Evolutionary conservation across 768 basidiomycete genomes (phyloP), one percentile per base, ranked within the genome.

Genomic region (Russula lepida): DNA sequence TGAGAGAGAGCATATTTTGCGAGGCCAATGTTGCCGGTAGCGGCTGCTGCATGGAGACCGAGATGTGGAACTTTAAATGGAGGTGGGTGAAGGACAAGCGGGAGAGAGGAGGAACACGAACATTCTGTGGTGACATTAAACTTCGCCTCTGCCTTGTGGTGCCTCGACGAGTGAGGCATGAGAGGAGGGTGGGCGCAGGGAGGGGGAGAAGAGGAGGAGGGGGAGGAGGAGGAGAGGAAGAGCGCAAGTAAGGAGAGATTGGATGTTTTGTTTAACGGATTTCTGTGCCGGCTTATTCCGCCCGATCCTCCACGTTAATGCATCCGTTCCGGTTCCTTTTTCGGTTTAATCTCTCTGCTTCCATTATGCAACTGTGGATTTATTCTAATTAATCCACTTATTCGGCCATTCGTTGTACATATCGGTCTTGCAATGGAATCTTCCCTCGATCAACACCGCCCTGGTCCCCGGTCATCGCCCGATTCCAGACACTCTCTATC

Each of bases 1-100:
- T 95, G 88, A 2, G 85, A 84, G 25, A 99, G 80, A 2, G 97
- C 97, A 72, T 92, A 97, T 71, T 88, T 86, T 60, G 92, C 94
- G 63, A 95, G 85, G 4, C 92, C 95, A 54, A 95, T 79, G 72
- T 99, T 93, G 55, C 95, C 95, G 28, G 85, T 83, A 5, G 82
- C 84, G 15, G 88, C 86, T 39, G 88, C 89, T 23, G 85, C 81
- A 68, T 91, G 89, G 1, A 91, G 74, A 44, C 87, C 88, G 41
- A 89, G 84, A 67, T 83, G 84, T 35, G 88, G 85, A 67, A 89
- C 89, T 92, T 41, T 13, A 35, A 25, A 56, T 56, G n/a, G 28
- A 25, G 51, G 41, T 11, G 56, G 53, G 46, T 48, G 43, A 46
- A 33, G 28, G 19, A 32, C 27, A 8, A 2, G 9, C 28, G 21